These are phyloP conservation scores for Podospora didyma DNA, from an alignment of 495 filamentous ascomycete species.

Conservation along the genomic window DNA sequence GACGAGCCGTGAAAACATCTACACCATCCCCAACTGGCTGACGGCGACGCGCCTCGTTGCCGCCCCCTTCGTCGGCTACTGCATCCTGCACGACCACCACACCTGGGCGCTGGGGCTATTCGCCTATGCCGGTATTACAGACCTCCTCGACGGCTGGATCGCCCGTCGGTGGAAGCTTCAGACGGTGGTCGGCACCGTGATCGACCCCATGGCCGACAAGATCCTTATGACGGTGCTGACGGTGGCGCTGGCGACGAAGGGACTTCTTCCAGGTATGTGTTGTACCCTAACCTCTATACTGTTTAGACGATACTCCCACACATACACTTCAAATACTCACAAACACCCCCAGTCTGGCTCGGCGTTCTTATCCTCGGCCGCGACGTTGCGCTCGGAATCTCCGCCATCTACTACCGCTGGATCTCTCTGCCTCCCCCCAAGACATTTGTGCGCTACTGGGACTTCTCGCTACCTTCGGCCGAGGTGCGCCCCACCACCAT, in stretches of 20 bases:
- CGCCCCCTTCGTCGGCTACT: constrained; percentile 83
- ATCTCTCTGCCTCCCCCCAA: constrained; percentile 90
- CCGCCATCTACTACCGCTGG: constrained; percentile 92
- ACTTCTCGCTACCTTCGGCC: constrained; percentile 87
- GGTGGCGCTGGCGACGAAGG: constrained; percentile 75
- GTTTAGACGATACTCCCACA: too few species aligned
- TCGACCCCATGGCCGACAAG: constrained; percentile 97
- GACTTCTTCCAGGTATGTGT: too few species aligned
- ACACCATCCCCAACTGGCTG: constrained; percentile 88
- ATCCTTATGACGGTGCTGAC: constrained; percentile 89
- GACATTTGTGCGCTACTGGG: constrained; percentile 93
- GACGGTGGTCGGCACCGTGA: constrained; percentile 93
- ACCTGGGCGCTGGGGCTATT: constrained; percentile 76
- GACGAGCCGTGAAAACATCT: constrained; percentile 81
- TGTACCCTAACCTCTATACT: too few species aligned
- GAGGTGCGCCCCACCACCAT: constrained; percentile 90
- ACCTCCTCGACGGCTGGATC: constrained; percentile 88
- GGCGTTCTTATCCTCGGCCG: constrained; percentile 85
- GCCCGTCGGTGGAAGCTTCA: constrained; percentile 80
- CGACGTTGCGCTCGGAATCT: constrained; percentile 79
- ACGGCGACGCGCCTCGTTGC: constrained; percentile 83
- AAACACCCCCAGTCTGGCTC: constrained; percentile 89
- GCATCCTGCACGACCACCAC: constrained; percentile 79
- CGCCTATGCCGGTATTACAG: constrained; percentile 85
- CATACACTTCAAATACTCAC: too few species aligned